Base-by-base conservation (phyloP, 2,329 filamentous ascomycete species). In the Ceratocystis huliohia region DNA sequence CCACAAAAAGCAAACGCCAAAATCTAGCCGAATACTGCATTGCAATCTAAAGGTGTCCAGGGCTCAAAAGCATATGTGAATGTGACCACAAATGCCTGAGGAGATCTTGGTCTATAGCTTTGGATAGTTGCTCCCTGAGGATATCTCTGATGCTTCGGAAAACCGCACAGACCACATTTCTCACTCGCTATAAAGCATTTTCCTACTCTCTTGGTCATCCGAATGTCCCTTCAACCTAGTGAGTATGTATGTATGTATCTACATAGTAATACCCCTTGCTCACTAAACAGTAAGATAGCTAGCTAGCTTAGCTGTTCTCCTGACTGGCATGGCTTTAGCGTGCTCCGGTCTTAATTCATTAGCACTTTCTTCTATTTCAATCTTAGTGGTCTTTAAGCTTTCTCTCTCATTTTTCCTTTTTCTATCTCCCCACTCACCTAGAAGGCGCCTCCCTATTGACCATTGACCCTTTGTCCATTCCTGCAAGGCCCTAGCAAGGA, bases 311-410 rank as follows among this genome's bases (percentile, higher is more conserved):
- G 22, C 46, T 50, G 37, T 41, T 50, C n/a, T 50, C 20, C 53
- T 57, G 53, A 22, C 22, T 57, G 53, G 53, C 53, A 13, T n/a
- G 53, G 28, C 22, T 50, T 50, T 50, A 25, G 15, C 3, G 53
- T 33, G 22, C 53, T 57, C 53, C 30, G 53, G 53, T 57, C 53
- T 33, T 57, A 57, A 57, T 57, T 57, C 53, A 57, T 33, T 57
- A 57, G 53, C 53, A 20, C 22, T 57, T 57, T 57, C 22, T 57
- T 22, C 53, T 15, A 30, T 30, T 30, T 28, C 22, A 57, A 28
- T 13, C 15, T 57, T 13, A 8, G 22, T 50, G 48, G 48, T 50
- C n/a, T 50, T 22, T 25, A 13, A 50, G n/a, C 17, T 50, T 50
- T 50, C 15, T 50, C 8, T 20, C 20, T 20, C 22, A 20, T 22